Evolutionary conservation across 2,329 filamentous ascomycete species (phyloP).

Genomic region (Fusarium kyushuense): DNA sequence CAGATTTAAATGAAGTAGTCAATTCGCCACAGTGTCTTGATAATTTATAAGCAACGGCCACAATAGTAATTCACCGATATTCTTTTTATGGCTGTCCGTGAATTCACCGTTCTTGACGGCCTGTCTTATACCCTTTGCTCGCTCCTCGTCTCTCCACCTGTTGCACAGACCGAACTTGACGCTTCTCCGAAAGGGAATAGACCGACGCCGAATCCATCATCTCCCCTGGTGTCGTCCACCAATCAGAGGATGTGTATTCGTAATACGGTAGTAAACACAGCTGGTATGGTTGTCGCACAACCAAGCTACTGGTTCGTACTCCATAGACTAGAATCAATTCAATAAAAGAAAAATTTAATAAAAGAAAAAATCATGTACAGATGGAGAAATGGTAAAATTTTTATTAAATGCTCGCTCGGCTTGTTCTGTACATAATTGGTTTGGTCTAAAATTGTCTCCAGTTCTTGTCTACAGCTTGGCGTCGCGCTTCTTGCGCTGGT

Average conservation of each 20-base stretch:
- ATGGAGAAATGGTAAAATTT: neutral
- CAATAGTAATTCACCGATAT: slow-evolving; percentile 5
- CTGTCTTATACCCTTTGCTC: slow-evolving; percentile 37
- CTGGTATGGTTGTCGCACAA: neutral
- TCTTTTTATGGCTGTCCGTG: neutral
- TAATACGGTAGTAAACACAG: slow-evolving; percentile 48
- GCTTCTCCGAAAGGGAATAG: slow-evolving; percentile 30
- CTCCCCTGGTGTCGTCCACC: slow-evolving; percentile 22
- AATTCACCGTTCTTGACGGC: slow-evolving; percentile 1
- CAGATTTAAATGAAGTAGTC: slow-evolving; percentile 1
- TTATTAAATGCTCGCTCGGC: slow-evolving; percentile 9
- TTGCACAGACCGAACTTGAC: slow-evolving; percentile 19
- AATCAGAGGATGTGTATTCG: slow-evolving; percentile 51
- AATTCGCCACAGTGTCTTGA: slow-evolving; percentile 13
- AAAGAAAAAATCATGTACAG: neutral
- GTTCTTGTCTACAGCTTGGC: slow-evolving; percentile 31
- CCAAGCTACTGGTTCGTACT: neutral
- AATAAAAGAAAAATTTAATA: no score
- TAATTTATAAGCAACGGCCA: slow-evolving; percentile 13
- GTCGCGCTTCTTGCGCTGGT: slow-evolving; percentile 45
- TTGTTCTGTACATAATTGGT: neutral
- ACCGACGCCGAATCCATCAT: slow-evolving; percentile 19
- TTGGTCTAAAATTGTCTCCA: neutral
- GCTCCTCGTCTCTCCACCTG: slow-evolving; percentile 24
- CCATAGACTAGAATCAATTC: neutral